phyloP scores from a whole-genome alignment of 2,329 filamentous ascomycete species.

The Diaporthe vexans region DNA sequence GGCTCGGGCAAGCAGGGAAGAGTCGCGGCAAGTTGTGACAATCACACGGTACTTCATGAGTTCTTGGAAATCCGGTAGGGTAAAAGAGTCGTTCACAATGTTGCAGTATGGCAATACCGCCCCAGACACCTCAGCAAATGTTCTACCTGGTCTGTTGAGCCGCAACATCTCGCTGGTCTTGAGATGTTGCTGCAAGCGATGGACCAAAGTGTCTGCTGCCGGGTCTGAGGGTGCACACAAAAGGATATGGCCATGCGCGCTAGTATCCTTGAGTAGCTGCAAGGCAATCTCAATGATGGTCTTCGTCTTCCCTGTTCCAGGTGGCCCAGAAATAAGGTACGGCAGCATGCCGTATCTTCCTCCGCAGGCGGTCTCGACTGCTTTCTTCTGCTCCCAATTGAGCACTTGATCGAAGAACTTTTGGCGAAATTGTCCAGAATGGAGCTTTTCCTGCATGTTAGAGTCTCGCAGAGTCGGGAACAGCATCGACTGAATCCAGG shows the following conservation, averaged over 20 bases:
- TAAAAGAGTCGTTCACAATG: conserved; percentile 39
- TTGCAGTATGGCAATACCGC: conserved; percentile 45
- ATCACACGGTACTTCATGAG: conserved; percentile 45
- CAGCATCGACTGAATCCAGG: conserved; percentile 46
- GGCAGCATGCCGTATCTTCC: conserved; percentile 46
- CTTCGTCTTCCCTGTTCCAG: conserved; percentile 47
- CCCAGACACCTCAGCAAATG: conserved; percentile 43
- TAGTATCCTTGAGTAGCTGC: conserved; percentile 43
- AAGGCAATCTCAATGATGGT: conserved; percentile 46
- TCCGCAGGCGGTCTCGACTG: conserved; percentile 44
- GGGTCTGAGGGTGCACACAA: conserved; percentile 47
- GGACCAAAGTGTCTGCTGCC: conserved; percentile 45
- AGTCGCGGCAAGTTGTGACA: conserved; percentile 46
- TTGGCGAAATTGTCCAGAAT: conserved; percentile 37
- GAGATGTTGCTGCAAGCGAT: conserved; percentile 41
- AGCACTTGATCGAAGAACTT: conserved; percentile 41
- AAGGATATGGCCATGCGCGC: conserved; percentile 43
- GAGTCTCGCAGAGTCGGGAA: conserved; percentile 45
- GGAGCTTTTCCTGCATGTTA: conserved; percentile 42
- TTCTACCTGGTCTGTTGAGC: conserved; percentile 43
- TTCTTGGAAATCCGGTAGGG: conserved; percentile 41
- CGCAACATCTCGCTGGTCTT: conserved; percentile 43
- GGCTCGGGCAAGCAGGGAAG: conserved; percentile 43
- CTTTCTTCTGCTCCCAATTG: conserved; percentile 46
- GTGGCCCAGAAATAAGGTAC: conserved; percentile 47